A percentile compares a stretch with the other conserved stretches of the same genome.
phyloP scores from a whole-genome alignment of 2,329 filamentous ascomycete species.

The Calonectria pauciramosa region DNA sequence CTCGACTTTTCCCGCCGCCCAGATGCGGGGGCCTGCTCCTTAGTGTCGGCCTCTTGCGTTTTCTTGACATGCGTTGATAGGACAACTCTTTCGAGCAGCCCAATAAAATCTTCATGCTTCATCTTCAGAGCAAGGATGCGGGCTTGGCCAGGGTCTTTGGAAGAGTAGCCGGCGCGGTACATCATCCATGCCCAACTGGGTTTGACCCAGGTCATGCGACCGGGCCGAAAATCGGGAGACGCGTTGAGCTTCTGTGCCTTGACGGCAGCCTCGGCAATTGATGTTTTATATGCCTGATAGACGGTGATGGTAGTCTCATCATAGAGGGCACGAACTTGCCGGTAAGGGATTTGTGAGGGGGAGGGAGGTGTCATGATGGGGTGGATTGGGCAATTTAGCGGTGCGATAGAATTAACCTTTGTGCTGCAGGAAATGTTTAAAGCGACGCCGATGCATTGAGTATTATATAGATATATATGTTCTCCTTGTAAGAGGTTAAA shows the following conservation, averaged over 20 bases:
- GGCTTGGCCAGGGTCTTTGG: slow-evolving; percentile 67
- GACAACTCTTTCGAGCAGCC: slow-evolving; percentile 57
- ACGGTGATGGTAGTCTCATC: slow-evolving; percentile 68
- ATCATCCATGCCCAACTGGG: slow-evolving; percentile 75
- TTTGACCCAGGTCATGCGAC: slow-evolving; percentile 76
- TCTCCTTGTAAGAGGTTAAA: neutral
- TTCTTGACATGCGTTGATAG: slow-evolving; percentile 47
- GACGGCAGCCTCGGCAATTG: slow-evolving; percentile 68
- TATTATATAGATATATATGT: neutral
- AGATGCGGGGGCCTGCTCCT: neutral
- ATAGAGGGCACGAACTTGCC: slow-evolving; percentile 67
- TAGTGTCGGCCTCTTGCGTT: neutral
- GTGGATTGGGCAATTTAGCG: neutral
- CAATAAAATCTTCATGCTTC: slow-evolving; percentile 63
- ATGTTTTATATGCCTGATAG: slow-evolving; percentile 71
- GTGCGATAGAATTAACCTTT: neutral
- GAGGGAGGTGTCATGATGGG: slow-evolving; percentile 33
- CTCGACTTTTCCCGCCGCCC: slow-evolving; percentile 44
- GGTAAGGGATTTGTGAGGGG: slow-evolving; percentile 49
- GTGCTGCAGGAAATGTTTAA: neutral
- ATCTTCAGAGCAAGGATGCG: slow-evolving; percentile 71
- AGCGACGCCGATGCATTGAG: neutral
- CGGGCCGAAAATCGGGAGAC: slow-evolving; percentile 64
- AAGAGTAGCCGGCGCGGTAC: slow-evolving; percentile 72
- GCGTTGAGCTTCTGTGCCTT: slow-evolving; percentile 64